phyloP scores from a whole-genome alignment of 2,329 filamentous ascomycete species.

The Akanthomyces dipterigenus region DNA sequence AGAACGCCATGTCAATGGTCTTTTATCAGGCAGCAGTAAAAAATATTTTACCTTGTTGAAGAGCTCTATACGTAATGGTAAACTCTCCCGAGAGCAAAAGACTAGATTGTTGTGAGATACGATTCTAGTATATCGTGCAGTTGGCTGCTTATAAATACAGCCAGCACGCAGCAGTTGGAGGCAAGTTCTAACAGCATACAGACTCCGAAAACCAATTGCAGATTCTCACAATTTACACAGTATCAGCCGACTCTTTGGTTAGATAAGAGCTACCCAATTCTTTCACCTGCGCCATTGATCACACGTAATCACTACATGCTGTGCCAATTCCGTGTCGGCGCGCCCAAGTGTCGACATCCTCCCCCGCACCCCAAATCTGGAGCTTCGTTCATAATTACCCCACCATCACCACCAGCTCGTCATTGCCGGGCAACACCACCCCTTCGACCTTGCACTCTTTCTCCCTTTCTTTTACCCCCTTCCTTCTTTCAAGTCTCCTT shows the following conservation, averaged over 20 bases:
- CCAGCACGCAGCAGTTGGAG: background rate
- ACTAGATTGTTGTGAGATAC: slow-evolving; percentile 16
- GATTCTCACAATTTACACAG: background rate
- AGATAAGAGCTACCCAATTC: background rate
- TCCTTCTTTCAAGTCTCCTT: background rate
- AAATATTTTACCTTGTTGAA: too few species aligned
- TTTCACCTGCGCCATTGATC: background rate
- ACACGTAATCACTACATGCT: background rate
- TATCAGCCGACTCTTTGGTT: background rate
- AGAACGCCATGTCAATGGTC: too few species aligned
- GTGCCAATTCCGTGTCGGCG: background rate
- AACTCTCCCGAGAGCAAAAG: too few species aligned
- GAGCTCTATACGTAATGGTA: too few species aligned
- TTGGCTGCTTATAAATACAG: background rate
- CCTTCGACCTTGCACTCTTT: background rate
- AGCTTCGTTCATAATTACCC: background rate
- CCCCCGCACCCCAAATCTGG: background rate
- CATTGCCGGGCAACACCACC: background rate
- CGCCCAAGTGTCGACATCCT: background rate
- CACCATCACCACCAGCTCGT: background rate
- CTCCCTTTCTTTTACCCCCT: too few species aligned
- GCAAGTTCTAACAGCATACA: background rate
- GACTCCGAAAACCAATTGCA: background rate
- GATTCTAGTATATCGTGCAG: background rate
- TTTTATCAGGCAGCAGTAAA: too few species aligned